Base-by-base conservation (phyloP, 305 asterid genomes). In the Fraxinus velutina region DNA sequence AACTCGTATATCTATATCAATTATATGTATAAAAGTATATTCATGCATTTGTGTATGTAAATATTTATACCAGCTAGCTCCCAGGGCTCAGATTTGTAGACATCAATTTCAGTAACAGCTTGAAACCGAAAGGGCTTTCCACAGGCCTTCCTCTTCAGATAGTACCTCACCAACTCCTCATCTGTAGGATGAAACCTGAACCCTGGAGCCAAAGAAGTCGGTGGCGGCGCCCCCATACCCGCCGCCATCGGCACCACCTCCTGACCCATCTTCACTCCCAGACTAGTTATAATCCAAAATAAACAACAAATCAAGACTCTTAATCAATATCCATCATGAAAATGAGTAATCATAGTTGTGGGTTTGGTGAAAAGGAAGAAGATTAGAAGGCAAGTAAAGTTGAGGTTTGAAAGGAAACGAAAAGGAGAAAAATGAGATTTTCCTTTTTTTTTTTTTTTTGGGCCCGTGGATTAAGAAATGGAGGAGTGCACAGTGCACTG, bases 111-210 rank as follows among this genome's bases (percentile, higher is more conserved):
- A 60, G 88, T 50, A 10, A 89, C 88, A 30, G 92, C 97, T 82
- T 91, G 85, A 84, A 92, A 87, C 66, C 92, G 80, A 81, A 92
- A 92, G 4, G 93, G 89, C 85, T 83, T 91, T 68, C 89, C 93
- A 37, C 44, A 37, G 44, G 44, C 44, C 12, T 37, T 37, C 12
- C 44, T 37, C 44, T 8, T 37, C 44, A 92, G 82, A 84, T 92
- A 92, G 29, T 90, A 92, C 86, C 92, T 84, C 57, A 91, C 95
- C 85, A 92, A 83, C 81, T 92, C 97, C 85, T 92, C 95, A 68
- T 92, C 97, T 1, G 97, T 91, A 4, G 97, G 97, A 80, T 92
- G 97, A 79, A 92, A 92, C 92, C 97, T 86, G 81, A 92, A 92
- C 29, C 97, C 97, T 19, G 95, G 95, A 0, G 95, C 95, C 88